Conservation (phyloP, 2,329 filamentous ascomycete species). For the Aspergillus ustus region DNA sequence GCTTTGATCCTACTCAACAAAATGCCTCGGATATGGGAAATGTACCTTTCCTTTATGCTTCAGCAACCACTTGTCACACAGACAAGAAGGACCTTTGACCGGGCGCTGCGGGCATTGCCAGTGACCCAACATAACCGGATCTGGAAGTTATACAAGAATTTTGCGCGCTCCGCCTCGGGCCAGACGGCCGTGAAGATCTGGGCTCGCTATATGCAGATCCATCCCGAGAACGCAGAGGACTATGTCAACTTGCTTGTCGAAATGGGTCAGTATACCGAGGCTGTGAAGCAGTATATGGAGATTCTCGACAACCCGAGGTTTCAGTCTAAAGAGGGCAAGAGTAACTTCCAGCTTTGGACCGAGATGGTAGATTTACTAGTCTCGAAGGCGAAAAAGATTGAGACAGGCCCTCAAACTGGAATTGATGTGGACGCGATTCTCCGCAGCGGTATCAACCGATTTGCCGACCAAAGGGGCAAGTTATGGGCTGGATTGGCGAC, state of each 20-base stretch:
- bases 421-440: slow-evolving; percentile 93
- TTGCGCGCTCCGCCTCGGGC: slow-evolving; percentile 88
- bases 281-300: slow-evolving; percentile 86
- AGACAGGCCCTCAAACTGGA: slow-evolving; percentile 77
- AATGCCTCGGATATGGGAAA: slow-evolving; percentile 98
- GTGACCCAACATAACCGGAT: slow-evolving; percentile 95
- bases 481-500: slow-evolving; percentile 93
- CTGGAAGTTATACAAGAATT: slow-evolving; percentile 88
- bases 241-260: slow-evolving; percentile 88
- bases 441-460: slow-evolving; percentile 85
- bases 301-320: slow-evolving; percentile 90
- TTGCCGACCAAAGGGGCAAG: slow-evolving; percentile 91
- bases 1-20: slow-evolving; percentile 94
- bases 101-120: slow-evolving; percentile 86
- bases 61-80: slow-evolving; percentile 89
- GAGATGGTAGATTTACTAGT: slow-evolving; percentile 97
- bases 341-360: slow-evolving; percentile 94
- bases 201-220: slow-evolving; percentile 95
- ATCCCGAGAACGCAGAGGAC: slow-evolving; percentile 92
- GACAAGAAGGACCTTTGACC: slow-evolving; percentile 87
- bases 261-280: slow-evolving; percentile 84
- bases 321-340: slow-evolving; percentile 89
- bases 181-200: slow-evolving; percentile 91
- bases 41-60: slow-evolving; percentile 90
- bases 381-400: slow-evolving; percentile 82